phyloP scores from a whole-genome alignment of 106 monocot genomes.

The Cymbidium sinense region DNA sequence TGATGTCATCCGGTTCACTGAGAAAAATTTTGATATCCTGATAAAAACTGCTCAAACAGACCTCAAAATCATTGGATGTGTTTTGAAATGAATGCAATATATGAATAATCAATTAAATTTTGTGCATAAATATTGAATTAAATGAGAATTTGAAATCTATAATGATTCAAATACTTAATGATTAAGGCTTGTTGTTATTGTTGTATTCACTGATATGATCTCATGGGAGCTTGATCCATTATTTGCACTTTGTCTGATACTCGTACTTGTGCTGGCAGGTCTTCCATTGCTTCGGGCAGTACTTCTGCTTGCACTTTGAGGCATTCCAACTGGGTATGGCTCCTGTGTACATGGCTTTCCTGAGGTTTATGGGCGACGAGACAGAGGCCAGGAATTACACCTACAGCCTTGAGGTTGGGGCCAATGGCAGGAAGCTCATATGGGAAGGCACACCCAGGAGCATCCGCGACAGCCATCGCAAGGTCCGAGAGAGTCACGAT shows the following conservation, averaged over 20 bases:
- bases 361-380: constrained; percentile 27
- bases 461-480: constrained; percentile 25
- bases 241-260: too few relatives aligned
- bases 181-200: too few relatives aligned
- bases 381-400: constrained; percentile 16
- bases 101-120: too few relatives aligned
- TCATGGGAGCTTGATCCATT: neutral
- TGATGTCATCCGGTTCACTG: too few relatives aligned
- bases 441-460: constrained; percentile 25
- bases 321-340: constrained; percentile 28
- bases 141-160: too few relatives aligned
- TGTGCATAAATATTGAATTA: too few relatives aligned
- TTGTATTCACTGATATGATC: neutral
- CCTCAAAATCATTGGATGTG: too few relatives aligned
- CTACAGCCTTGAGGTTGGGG: constrained; percentile 28
- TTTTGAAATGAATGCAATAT: too few relatives aligned
- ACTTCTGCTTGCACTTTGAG: constrained; percentile 26
- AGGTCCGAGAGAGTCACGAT: constrained; percentile 25
- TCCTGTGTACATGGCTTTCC: constrained; percentile 28
- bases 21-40: too few relatives aligned
- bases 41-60: too few relatives aligned
- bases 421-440: constrained; percentile 18
- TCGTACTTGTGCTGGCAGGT: constrained; percentile 8
- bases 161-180: too few relatives aligned
- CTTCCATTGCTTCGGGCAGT: constrained; percentile 26